Evolutionary conservation across 139 green algal species (phyloP).

Genomic region (Chloropicon primus): DNA sequence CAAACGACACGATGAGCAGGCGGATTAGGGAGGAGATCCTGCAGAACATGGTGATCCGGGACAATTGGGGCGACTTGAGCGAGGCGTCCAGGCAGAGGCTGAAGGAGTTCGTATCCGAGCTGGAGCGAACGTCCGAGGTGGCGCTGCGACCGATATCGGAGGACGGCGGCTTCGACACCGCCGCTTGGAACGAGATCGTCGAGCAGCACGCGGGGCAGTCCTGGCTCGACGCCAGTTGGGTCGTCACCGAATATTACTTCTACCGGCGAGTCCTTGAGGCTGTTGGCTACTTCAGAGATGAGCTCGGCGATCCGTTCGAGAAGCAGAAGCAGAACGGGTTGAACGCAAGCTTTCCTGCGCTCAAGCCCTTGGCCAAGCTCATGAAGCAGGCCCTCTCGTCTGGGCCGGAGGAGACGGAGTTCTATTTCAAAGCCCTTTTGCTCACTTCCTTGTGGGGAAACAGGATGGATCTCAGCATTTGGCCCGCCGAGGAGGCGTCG

Average conservation of each 20-base stretch:
- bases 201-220: slow-evolving; percentile 4
- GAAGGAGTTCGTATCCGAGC: slow-evolving; percentile 8
- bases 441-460: slow-evolving; percentile 23
- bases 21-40: slow-evolving; percentile 8
- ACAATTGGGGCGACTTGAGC: neutral
- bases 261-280: slow-evolving; percentile 18
- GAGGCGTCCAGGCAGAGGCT: slow-evolving; percentile 3
- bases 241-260: slow-evolving; percentile 27
- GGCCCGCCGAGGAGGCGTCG: slow-evolving; percentile 4
- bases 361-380: neutral
- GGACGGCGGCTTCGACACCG: slow-evolving; percentile 15
- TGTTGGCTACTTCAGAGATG: slow-evolving; percentile 11
- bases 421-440: slow-evolving; percentile 1
- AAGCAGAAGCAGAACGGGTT: slow-evolving; percentile 11
- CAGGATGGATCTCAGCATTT: slow-evolving; percentile 23
- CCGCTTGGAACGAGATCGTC: slow-evolving; percentile 15
- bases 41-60: neutral
- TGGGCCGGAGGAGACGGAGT: neutral
- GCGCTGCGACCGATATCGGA: slow-evolving; percentile 6
- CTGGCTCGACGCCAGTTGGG: slow-evolving; percentile 19
- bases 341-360: neutral
- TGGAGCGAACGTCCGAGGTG: neutral
- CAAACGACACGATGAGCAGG: slow-evolving; percentile 23
- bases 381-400: neutral
- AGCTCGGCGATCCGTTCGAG: slow-evolving; percentile 15